Evolutionary conservation across 805 yeast species (phyloP).

Genomic region (Candida quercuum): DNA sequence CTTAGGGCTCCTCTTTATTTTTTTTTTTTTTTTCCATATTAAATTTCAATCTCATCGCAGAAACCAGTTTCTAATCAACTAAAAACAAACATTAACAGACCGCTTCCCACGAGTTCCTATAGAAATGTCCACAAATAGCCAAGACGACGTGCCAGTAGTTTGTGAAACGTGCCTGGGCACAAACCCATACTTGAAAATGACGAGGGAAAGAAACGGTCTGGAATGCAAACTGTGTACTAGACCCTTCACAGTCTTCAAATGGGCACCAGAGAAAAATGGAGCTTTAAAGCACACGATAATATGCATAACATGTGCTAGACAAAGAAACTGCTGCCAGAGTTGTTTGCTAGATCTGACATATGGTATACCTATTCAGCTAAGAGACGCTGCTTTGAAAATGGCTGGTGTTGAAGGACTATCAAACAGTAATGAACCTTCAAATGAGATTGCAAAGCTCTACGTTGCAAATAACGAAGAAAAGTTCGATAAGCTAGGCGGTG

Average conservation of each 20-base stretch:
- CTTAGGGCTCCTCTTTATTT: too few species aligned
- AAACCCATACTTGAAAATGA: slow-evolving; percentile 62
- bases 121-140: not conserved
- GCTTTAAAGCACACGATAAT: slow-evolving; percentile 58
- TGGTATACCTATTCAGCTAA: slow-evolving; percentile 70
- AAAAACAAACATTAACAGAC: not conserved
- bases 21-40: too few species aligned
- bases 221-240: slow-evolving; percentile 83
- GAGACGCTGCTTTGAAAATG: slow-evolving; percentile 78
- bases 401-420: slow-evolving; percentile 43
- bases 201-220: slow-evolving; percentile 64
- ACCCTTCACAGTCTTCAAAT: slow-evolving; percentile 75
- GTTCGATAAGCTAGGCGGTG: slow-evolving; percentile 31
- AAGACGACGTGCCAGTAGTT: slow-evolving; percentile 45
- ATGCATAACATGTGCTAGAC: slow-evolving; percentile 75
- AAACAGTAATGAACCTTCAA: slow-evolving; percentile 37
- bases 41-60: too few species aligned
- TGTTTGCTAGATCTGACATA: slow-evolving; percentile 80
- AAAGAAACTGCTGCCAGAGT: slow-evolving; percentile 79
- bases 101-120: too few species aligned
- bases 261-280: slow-evolving; percentile 49
- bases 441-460: slow-evolving; percentile 50
- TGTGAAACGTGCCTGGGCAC: slow-evolving; percentile 73
- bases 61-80: too few species aligned
- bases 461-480: slow-evolving; percentile 44